Evolutionary conservation across 106 monocot genomes (phyloP).

Genomic region (Amphibolis antarctica): DNA sequence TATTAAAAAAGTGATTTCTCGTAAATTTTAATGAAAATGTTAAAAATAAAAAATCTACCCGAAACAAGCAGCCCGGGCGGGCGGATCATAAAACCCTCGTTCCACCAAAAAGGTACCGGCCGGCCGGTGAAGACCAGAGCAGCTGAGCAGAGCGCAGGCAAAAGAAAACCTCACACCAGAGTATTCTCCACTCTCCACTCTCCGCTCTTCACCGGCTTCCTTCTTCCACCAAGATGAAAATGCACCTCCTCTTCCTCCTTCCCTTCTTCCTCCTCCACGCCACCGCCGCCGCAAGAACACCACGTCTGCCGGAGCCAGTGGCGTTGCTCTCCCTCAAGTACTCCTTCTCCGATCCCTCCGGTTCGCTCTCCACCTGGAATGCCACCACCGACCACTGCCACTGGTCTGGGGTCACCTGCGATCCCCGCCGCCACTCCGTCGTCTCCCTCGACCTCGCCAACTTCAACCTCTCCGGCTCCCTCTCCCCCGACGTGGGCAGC

Average conservation of each 20-base stretch:
- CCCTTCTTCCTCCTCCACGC: neutral
- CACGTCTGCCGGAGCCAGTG: neutral
- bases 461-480: constrained; percentile 47
- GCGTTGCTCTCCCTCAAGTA: constrained; percentile 23
- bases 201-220: no score
- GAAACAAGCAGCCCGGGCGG: no score
- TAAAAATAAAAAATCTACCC: no score
- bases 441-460: constrained; percentile 39
- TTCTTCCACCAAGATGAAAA: neutral
- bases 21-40: no score
- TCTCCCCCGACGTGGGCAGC: constrained; percentile 27
- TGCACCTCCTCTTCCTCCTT: neutral
- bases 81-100: no score
- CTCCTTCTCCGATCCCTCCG: constrained; percentile 16
- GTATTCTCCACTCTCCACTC: no score
- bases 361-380: constrained; percentile 23
- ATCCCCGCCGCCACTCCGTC: constrained; percentile 7
- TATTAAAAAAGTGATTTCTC: no score
- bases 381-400: constrained; percentile 20
- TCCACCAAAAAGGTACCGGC: no score
- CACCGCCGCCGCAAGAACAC: neutral
- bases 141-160: no score
- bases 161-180: no score
- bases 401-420: constrained; percentile 33
- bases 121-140: no score